phyloP scores from a whole-genome alignment of 768 basidiomycete species.

The Vararia minispora region DNA sequence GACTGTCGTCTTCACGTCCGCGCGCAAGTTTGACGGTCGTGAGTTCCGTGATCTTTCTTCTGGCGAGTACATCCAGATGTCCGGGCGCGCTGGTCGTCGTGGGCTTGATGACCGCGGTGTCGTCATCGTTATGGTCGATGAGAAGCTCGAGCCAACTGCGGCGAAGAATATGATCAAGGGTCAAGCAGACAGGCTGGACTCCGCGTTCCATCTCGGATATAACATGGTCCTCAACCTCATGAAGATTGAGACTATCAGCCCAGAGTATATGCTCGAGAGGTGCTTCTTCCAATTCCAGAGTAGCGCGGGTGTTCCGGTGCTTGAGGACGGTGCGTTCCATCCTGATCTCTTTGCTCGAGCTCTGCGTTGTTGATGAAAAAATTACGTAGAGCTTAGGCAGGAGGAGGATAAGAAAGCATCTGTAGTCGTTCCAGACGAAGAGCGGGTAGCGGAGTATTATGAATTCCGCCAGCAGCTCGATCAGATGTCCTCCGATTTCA shows the following conservation, averaged over 20 bases:
- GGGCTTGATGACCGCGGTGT: slow-evolving; percentile 98
- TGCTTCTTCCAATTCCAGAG: slow-evolving; percentile 99
- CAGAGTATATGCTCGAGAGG: slow-evolving; percentile 94
- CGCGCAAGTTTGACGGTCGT: slow-evolving; percentile 92
- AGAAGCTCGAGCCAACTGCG: slow-evolving; percentile 85
- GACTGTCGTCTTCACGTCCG: slow-evolving; percentile 94
- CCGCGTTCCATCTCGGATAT: slow-evolving; percentile 97
- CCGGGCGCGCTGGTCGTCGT: slow-evolving; percentile 92
- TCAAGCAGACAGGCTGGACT: slow-evolving; percentile 91
- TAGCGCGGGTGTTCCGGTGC: slow-evolving; percentile 73
- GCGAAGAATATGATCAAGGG: slow-evolving; percentile 98
- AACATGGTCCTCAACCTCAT: slow-evolving; percentile 99
- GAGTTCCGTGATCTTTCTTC: slow-evolving; percentile 90
- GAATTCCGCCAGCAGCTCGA: slow-evolving; percentile 89
- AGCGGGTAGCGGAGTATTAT: slow-evolving; percentile 80
- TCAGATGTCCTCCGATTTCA: slow-evolving; percentile 79
- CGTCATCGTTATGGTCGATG: slow-evolving; percentile 99
- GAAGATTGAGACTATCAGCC: slow-evolving; percentile 97
- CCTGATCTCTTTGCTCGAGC: neutral
- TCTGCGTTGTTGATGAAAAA: neutral
- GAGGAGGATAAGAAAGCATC: slow-evolving; percentile 58
- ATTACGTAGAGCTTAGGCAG: slow-evolving; percentile 49
- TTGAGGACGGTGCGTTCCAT: slow-evolving; percentile 62
- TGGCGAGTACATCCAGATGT: slow-evolving; percentile 99
- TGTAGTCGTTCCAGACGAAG: slow-evolving; percentile 76